Conservation (phyloP, 2,329 filamentous ascomycete genomes). For the Aspergillus eucalypticola region DNA sequence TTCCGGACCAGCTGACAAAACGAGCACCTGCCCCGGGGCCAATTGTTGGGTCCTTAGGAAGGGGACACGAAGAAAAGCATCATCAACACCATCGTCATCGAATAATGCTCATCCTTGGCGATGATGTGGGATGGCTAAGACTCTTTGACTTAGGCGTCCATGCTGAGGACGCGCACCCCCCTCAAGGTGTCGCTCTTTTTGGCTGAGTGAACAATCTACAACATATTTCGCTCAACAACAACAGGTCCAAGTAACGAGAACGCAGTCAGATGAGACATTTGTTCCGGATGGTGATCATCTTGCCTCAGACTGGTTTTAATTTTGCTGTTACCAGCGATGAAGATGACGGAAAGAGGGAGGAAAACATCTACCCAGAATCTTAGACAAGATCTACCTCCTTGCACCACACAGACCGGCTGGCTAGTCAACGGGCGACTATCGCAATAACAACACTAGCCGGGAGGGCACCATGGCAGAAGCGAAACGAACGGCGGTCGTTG, state of each 20-base stretch:
- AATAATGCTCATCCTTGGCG: neutral
- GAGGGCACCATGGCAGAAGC: neutral
- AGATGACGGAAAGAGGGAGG: too few relatives aligned
- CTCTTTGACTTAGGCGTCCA: neutral
- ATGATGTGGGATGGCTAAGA: neutral
- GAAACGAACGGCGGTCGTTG: neutral
- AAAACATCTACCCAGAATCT: too few relatives aligned
- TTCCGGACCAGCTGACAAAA: constrained; percentile 2
- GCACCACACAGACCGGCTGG: neutral
- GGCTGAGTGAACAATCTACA: too few relatives aligned
- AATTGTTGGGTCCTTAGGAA: neutral
- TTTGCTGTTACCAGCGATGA: too few relatives aligned
- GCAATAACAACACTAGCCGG: neutral
- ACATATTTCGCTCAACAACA: too few relatives aligned
- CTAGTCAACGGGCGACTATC: neutral
- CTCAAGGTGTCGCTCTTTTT: too few relatives aligned
- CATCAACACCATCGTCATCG: neutral
- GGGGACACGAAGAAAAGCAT: neutral
- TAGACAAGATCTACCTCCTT: neutral
- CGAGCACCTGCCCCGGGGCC: neutral
- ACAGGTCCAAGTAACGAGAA: too few relatives aligned
- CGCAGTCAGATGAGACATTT: too few relatives aligned
- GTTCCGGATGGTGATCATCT: too few relatives aligned
- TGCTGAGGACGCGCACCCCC: neutral
- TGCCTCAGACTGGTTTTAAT: too few relatives aligned